Conservation (phyloP, 192 early-diverging fungal species). For the Rhizophagus sp. region DNA sequence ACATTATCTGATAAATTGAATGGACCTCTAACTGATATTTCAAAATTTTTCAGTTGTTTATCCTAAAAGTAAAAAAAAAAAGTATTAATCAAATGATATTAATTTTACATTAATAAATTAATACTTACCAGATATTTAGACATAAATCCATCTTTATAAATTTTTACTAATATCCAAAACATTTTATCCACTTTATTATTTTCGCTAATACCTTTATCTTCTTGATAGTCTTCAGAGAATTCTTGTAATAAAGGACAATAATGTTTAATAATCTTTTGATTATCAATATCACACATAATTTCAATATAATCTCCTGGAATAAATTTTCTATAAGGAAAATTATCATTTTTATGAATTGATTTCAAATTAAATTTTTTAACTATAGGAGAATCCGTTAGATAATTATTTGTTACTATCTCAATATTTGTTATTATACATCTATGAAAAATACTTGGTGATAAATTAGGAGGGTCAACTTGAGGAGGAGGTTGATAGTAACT, state of each 20-base stretch:
- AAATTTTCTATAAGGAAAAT: slow-evolving; percentile 7
- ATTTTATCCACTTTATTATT: not conserved
- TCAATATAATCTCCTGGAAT: slow-evolving; percentile 29
- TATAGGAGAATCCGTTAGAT: not conserved
- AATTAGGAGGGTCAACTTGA: not conserved
- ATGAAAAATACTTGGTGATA: slow-evolving; percentile 1
- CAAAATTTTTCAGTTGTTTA: slow-evolving; percentile 16
- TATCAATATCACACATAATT: slow-evolving; percentile 10
- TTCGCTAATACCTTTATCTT: not conserved
- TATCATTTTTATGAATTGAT: not conserved
- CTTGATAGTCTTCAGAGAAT: not conserved
- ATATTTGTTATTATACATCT: slow-evolving; percentile 22
- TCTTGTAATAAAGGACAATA: slow-evolving; percentile 10
- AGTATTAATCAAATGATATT: not conserved
- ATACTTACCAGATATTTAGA: slow-evolving; percentile 3
- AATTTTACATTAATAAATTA: not conserved
- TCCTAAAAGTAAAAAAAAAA: not conserved
- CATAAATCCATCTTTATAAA: slow-evolving; percentile 10
- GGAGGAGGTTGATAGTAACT: not conserved
- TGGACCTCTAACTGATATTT: slow-evolving; percentile 24
- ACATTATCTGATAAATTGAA: slow-evolving; percentile 20
- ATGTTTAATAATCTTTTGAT: slow-evolving; percentile 2
- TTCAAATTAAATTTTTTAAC: slow-evolving; percentile 24
- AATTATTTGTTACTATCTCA: not conserved
- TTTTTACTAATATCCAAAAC: slow-evolving; percentile 20